These are phyloP conservation scores for Carex scoparia DNA, from an alignment of 176 grass and related monocot genomes.

Conservation along the genomic window DNA sequence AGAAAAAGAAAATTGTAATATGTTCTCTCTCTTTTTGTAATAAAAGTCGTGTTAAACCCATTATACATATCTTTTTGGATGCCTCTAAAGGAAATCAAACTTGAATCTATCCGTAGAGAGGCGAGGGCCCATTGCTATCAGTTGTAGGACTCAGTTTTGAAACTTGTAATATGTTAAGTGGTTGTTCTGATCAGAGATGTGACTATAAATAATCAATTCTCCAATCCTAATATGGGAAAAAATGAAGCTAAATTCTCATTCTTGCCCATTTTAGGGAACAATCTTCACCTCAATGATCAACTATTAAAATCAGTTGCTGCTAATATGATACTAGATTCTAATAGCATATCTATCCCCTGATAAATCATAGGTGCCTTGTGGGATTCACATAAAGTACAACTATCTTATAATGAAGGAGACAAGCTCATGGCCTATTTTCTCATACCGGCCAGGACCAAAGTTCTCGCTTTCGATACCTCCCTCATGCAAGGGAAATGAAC, in stretches of 20 bases:
- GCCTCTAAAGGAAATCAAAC: background rate
- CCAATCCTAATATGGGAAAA: background rate
- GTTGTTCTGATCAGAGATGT: background rate
- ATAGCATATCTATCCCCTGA: slow-evolving; percentile 4
- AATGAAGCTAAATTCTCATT: background rate
- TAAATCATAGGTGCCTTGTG: slow-evolving; percentile 68
- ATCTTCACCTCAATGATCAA: slow-evolving; percentile 16
- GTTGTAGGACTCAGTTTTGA: background rate
- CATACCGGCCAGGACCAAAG: slow-evolving; percentile 67
- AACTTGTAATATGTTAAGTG: background rate
- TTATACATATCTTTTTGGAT: background rate
- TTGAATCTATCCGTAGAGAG: background rate
- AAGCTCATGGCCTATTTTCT: slow-evolving; percentile 31
- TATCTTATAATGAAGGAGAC: slow-evolving; percentile 59
- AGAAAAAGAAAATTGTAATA: background rate
- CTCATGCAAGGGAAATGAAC: slow-evolving; percentile 44
- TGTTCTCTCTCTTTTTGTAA: background rate
- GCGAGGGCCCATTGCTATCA: background rate
- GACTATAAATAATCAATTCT: background rate
- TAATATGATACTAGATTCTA: slow-evolving; percentile 10
- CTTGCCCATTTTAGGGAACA: background rate
- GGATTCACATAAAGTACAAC: slow-evolving; percentile 88
- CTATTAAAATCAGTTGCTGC: background rate
- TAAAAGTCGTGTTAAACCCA: background rate
- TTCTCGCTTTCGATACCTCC: slow-evolving; percentile 70